Evolutionary conservation across 139 green algal genomes (phyloP), one percentile per base, ranked within the genome.

Genomic region (Chlorella sp.): DNA sequence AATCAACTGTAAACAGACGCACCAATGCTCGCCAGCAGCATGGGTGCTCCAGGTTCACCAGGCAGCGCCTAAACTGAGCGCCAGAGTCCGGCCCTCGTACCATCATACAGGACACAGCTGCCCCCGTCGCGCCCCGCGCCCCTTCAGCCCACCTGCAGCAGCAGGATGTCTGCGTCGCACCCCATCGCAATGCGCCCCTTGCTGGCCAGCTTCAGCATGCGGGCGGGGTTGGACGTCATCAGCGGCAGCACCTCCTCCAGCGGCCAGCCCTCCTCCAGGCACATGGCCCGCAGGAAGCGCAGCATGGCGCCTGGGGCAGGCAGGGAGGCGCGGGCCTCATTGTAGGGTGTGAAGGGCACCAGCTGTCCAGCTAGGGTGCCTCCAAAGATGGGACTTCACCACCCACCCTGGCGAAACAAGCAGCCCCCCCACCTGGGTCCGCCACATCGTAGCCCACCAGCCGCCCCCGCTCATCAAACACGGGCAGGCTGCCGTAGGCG

Each of bases 101-200:
- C n/a, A n/a, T n/a, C n/a, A 65, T 20, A 44, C 38, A 48, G 17
- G 36, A 16, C 68, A 48, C 36, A 70, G 28, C 28, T 70, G 64
- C 64, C 20, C n/a, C n/a, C n/a, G n/a, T n/a, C n/a, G n/a, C n/a
- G n/a, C n/a, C n/a, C n/a, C n/a, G n/a, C n/a, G 51, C 51, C 51
- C 9, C 51, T 60, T 20, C 51, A 54, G 2, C 76, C 28, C 56
- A 73, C 80, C 46, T 84, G 69, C 40, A 90, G 41, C 73, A 91
- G 51, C 41, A 91, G 72, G 22, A 91, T 43, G 38, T 91, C 88
- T 20, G 88, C 88, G 72, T 90, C 85, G 17, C 64, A 82, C 4
- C 83, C 83, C 44, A 80, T 72, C 22, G 82, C 67, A 17, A 90
- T 54, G 43, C 60, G 65, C n/a, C 88, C 88, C 76, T 90, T 91